These are phyloP conservation scores for Stagonosporopsis rhizophila DNA, from an alignment of 2,329 filamentous ascomycete species.

Conservation along the genomic window DNA sequence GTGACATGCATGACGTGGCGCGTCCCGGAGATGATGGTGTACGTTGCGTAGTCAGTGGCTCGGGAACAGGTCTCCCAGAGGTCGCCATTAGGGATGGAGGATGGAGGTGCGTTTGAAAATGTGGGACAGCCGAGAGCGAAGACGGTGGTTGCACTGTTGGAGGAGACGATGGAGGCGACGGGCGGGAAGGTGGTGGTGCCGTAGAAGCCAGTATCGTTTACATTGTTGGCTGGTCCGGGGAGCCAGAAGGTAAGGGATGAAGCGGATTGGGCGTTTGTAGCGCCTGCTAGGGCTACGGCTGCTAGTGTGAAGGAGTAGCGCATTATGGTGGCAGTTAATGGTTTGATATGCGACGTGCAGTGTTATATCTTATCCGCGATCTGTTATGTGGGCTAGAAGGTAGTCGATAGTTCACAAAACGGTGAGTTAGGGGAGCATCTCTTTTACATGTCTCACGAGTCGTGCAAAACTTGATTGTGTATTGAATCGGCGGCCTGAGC, in stretches of 20 bases:
- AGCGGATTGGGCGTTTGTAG: conserved; percentile 1
- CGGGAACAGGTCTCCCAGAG: background rate
- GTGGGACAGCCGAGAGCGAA: conserved; percentile 12
- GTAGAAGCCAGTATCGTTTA: background rate
- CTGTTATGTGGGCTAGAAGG: background rate
- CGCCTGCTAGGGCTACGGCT: background rate
- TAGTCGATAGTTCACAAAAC: background rate
- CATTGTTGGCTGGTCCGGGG: conserved; percentile 2
- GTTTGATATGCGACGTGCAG: too few species aligned
- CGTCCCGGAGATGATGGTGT: conserved; percentile 3
- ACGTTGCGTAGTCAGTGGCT: background rate
- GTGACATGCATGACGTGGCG: background rate
- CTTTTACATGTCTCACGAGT: background rate
- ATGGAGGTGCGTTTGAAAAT: background rate
- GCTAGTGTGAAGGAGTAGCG: background rate
- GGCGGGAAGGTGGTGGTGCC: conserved; percentile 1
- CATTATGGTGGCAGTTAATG: background rate
- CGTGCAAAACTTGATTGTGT: background rate
- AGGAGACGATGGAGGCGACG: conserved; percentile 11
- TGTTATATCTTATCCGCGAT: background rate
- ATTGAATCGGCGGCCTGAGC: background rate
- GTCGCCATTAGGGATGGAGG: background rate
- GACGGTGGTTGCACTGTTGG: conserved; percentile 8
- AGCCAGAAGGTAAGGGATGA: conserved; percentile 8
- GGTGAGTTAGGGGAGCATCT: background rate